Evolutionary conservation across 768 basidiomycete genomes (phyloP).

Genomic region (Mycena sanguinolenta): DNA sequence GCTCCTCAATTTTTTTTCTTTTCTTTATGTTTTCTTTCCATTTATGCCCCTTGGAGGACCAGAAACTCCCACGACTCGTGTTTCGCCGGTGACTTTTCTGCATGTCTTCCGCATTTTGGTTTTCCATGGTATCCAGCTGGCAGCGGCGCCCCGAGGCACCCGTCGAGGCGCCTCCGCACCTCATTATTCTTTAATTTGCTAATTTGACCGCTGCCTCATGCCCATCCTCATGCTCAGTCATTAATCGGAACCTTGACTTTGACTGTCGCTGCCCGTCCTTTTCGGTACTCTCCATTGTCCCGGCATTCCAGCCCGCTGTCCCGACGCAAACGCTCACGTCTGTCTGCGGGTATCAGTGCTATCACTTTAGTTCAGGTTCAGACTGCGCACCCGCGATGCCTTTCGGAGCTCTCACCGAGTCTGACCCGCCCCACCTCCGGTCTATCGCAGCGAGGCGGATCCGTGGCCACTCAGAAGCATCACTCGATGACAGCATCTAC

Average conservation of each 20-base stretch:
- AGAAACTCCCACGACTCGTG: conserved; percentile 1
- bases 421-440: conserved; percentile 4
- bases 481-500: conserved; percentile 3
- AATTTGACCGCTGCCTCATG: conserved; percentile 28
- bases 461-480: background rate
- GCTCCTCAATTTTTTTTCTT: background rate
- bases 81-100: conserved; percentile 6
- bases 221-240: background rate
- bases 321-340: conserved; percentile 4
- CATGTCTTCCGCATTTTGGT: background rate
- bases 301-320: background rate
- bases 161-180: conserved; percentile 1
- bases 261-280: conserved; percentile 18
- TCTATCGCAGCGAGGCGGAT: conserved; percentile 6
- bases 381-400: background rate
- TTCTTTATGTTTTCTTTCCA: conserved; percentile 8
- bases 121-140: background rate
- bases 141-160: conserved; percentile 26
- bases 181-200: conserved; percentile 33
- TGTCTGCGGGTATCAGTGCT: background rate
- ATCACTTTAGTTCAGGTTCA: background rate
- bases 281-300: conserved; percentile 10
- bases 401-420: background rate
- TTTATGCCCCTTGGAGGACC: conserved; percentile 12
- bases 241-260: background rate